Conservation (phyloP, 2,329 filamentous ascomycete species). For the Coniochaeta ligniaria region DNA sequence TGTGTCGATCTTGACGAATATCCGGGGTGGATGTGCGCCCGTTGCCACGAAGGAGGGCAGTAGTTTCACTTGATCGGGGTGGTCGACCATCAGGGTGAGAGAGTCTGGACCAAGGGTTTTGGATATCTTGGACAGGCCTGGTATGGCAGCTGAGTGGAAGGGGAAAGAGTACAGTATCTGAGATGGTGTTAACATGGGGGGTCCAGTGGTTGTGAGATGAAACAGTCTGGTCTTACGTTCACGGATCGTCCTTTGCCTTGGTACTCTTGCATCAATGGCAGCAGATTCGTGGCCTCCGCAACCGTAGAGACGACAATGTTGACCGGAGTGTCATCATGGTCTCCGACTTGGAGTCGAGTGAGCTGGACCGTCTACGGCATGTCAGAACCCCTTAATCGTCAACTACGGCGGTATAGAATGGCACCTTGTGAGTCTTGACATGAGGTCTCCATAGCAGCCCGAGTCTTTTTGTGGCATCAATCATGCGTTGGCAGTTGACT, state of each 20-base stretch:
- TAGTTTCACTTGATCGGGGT: conserved; percentile 49
- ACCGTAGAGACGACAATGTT: conserved; percentile 69
- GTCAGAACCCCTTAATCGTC: neutral
- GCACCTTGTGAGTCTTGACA: conserved; percentile 77
- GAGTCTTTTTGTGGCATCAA: conserved; percentile 51
- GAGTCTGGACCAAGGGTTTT: conserved; percentile 45
- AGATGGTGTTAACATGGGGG: neutral
- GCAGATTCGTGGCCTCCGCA: conserved; percentile 62
- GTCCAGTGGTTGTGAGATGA: neutral
- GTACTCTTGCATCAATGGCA: conserved; percentile 53
- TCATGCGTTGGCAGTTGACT: conserved; percentile 65
- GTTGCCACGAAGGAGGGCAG: conserved; percentile 33
- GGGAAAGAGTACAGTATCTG: conserved; percentile 68
- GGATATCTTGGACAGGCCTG: conserved; percentile 52
- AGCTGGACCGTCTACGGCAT: conserved; percentile 14
- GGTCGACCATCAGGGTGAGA: conserved; percentile 63
- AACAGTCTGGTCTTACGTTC: conserved; percentile 40
- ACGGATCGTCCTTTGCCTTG: conserved; percentile 43
- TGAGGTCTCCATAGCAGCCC: conserved; percentile 66
- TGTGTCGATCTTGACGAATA: conserved; percentile 71
- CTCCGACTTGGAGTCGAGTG: conserved; percentile 59
- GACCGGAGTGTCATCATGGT: conserved; percentile 33
- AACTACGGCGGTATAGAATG: neutral
- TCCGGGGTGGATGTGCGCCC: conserved; percentile 39
- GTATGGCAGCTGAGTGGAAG: conserved; percentile 50